Conservation (phyloP, 23 red algal genomes). For the Gracilaria domingensis region DNA sequence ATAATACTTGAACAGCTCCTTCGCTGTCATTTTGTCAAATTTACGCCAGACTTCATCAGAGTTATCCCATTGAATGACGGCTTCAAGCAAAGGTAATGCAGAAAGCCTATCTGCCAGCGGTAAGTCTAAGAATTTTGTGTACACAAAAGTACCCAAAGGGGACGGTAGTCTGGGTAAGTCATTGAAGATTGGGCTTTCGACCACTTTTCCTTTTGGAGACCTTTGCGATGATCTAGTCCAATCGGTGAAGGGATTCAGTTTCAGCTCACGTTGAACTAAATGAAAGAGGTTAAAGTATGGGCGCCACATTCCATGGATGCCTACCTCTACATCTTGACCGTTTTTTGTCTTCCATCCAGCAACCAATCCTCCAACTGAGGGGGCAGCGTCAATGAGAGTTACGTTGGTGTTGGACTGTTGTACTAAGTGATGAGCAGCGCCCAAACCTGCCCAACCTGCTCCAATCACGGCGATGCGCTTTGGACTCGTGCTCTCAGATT, state of each 20-base stretch:
- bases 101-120: constrained; percentile 75
- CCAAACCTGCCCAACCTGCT: constrained; percentile 89
- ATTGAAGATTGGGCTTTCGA: constrained; percentile 82
- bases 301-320: constrained; percentile 88
- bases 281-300: constrained; percentile 84
- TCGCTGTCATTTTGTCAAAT: constrained; percentile 92
- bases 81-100: constrained; percentile 78
- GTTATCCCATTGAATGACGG: constrained; percentile 78
- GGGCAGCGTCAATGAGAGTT: constrained; percentile 76
- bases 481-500: constrained; percentile 1
- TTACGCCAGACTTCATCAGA: constrained; percentile 63
- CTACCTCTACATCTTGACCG: constrained; percentile 74
- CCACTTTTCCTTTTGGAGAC: constrained; percentile 82
- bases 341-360: constrained; percentile 72
- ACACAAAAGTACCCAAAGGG: constrained; percentile 83
- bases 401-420: constrained; percentile 49
- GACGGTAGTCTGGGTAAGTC: constrained; percentile 77
- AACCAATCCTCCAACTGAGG: constrained; percentile 80
- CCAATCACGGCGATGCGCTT: constrained; percentile 82
- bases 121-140: constrained; percentile 80
- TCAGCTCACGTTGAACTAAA: constrained; percentile 84
- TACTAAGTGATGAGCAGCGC: constrained; percentile 80
- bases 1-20: constrained; percentile 76
- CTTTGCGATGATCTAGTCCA: constrained; percentile 74
- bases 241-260: constrained; percentile 70